Conservation (phyloP, 2,329 filamentous ascomycete species). For the Waltergamsia citrina region DNA sequence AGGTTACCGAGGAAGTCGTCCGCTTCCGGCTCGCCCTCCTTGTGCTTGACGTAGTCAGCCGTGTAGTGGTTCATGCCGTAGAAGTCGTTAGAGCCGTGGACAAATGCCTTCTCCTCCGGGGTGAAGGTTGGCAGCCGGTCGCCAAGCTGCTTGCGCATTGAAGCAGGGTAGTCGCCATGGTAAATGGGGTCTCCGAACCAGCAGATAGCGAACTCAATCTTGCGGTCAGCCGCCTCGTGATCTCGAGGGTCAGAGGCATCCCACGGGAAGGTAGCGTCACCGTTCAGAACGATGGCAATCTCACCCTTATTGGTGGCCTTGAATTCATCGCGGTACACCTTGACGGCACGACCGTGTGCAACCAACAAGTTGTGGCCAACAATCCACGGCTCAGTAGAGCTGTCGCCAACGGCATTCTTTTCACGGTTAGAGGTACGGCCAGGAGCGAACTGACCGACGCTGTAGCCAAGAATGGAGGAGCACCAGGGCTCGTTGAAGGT, state of each 20-base stretch:
- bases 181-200: conserved; percentile 90
- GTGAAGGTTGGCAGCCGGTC: conserved; percentile 68
- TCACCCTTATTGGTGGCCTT: conserved; percentile 62
- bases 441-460: conserved; percentile 67
- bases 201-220: conserved; percentile 77
- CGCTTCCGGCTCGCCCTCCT: conserved; percentile 47
- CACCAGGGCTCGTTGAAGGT: conserved; percentile 91
- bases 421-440: conserved; percentile 70
- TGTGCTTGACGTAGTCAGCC: conserved; percentile 75
- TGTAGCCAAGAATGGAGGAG: conserved; percentile 72
- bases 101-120: conserved; percentile 59
- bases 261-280: conserved; percentile 76
- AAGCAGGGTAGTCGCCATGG: conserved; percentile 73
- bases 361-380: conserved; percentile 74
- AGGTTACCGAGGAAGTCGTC: conserved; percentile 69
- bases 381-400: conserved; percentile 69
- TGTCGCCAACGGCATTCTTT: conserved; percentile 64
- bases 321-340: conserved; percentile 75
- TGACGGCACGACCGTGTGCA: conserved; percentile 72
- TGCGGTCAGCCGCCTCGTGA: conserved; percentile 66
- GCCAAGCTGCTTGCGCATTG: conserved; percentile 74
- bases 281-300: conserved; percentile 84
- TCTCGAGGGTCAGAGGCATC: conserved; percentile 67
- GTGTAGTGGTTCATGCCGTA: conserved; percentile 95
- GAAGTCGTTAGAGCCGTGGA: conserved; percentile 83